Percentiles rank a stretch among this genome's conserved stretches.
These are phyloP conservation scores for Suillus variegatus DNA, from an alignment of 768 basidiomycete genomes.

Conservation along the genomic window DNA sequence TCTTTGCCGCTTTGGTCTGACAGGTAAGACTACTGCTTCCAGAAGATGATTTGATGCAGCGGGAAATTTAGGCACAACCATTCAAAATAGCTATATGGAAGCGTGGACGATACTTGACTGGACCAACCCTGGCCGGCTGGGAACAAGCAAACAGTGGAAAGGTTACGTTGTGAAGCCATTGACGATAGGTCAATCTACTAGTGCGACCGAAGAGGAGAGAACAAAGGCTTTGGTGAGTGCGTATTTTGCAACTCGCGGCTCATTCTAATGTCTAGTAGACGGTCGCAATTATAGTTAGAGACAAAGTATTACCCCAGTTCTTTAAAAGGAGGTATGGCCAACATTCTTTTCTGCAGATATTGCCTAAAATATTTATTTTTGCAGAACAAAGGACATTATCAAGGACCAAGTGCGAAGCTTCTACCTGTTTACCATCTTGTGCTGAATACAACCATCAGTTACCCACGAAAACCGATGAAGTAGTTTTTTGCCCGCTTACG, in stretches of 20 bases:
- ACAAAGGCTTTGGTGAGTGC: constrained; percentile 50
- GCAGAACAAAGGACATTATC: constrained; percentile 76
- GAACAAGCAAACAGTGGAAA: constrained; percentile 76
- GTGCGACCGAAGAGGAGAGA: constrained; percentile 63
- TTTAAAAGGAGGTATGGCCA: constrained; percentile 72
- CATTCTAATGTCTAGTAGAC: constrained; percentile 33
- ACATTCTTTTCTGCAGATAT: not conserved
- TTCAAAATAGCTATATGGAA: constrained; percentile 90
- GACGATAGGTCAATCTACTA: constrained; percentile 64
- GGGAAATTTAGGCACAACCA: constrained; percentile 39
- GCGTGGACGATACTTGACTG: constrained; percentile 92
- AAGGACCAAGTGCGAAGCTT: constrained; percentile 53
- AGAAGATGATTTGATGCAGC: constrained; percentile 11
- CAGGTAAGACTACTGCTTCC: constrained; percentile 42
- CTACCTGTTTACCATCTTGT: not conserved
- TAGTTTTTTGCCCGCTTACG: constrained; percentile 92
- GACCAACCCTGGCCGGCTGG: constrained; percentile 82
- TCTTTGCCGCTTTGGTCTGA: constrained; percentile 76
- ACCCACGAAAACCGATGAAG: constrained; percentile 85
- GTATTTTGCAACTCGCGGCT: not conserved
- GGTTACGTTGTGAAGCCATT: constrained; percentile 69
- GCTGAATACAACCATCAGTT: constrained; percentile 46
- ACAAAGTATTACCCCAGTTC: constrained; percentile 75
- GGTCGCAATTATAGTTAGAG: constrained; percentile 61
- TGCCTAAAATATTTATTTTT: not conserved